Evolutionary conservation across 2,329 filamentous ascomycete genomes (phyloP), one percentile per base, ranked within the genome.

Genomic region (Ascosphaera acerosa): DNA sequence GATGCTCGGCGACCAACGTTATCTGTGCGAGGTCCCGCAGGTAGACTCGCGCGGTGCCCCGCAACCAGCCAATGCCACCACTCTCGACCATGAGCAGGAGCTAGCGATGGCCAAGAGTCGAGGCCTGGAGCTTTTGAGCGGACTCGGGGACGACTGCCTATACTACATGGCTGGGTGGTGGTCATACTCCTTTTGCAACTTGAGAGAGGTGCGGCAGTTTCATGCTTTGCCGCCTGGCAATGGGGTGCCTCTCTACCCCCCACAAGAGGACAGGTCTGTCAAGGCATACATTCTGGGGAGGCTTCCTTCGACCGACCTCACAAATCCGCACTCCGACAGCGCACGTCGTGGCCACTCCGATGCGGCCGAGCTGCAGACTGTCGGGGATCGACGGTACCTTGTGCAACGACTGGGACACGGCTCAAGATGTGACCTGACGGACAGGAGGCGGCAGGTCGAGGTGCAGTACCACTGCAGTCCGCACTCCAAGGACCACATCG

Each of bases 171-270:
- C 70, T 1, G 82, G 82, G 0, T 92, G 82, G 82, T 92, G 82
- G 82, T 87, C 76, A 45, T 92, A 92, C 53, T 76, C 73, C 42
- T 91, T 91, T 51, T 92, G 82, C 59, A 87, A 90, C 54, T 77
- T 77, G 46, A 64, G 72, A 37, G 70, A 84, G 38, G 72, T 92
- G 37, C 75, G 77, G 44, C 82, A 92, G 51, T 92, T 89, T 52
- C 82, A 92, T 49, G 78, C 80, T 28, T 55, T 84, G 35, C 66
- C 78, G 1, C 68, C 69, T 2, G 62, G 67, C 28, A 69, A 70
- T 36, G 70, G 71, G 3, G 66, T 75, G 7, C 64, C 67, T 2
- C 52, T 58, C 17, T 71, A 67, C 39, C 73, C 77, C 15, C 82
- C 82, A 0, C 62, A 72, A 29, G 72, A 77, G 42, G 82, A 92